Percentiles rank a stretch among this genome's conserved stretches.
These are phyloP conservation scores for barrel medic (Medicago truncatula) DNA, from an alignment of 306 rosid genomes.

Conservation along the genomic window DNA sequence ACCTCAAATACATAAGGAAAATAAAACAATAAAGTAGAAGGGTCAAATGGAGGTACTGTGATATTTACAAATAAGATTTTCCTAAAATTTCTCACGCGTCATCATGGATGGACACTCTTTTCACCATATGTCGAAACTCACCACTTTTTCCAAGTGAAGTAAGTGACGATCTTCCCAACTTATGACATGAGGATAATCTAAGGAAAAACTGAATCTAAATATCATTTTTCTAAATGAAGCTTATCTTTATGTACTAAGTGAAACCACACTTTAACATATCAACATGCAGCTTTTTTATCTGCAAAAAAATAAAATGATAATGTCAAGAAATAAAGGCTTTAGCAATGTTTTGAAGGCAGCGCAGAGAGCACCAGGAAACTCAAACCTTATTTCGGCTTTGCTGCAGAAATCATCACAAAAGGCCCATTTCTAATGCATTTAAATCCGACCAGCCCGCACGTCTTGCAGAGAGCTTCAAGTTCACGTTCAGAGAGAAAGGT, in stretches of 20 bases:
- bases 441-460: slow-evolving; percentile 70
- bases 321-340: slow-evolving; percentile 18
- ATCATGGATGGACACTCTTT: slow-evolving; percentile 7
- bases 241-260: not conserved
- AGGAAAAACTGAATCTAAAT: slow-evolving; percentile 3
- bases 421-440: slow-evolving; percentile 64
- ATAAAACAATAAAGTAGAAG: not conserved
- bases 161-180: not conserved
- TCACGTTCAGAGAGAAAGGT: slow-evolving; percentile 66
- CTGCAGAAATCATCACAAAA: slow-evolving; percentile 85
- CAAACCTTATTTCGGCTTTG: slow-evolving; percentile 62
- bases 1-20: slow-evolving; percentile 23
- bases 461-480: slow-evolving; percentile 80
- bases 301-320: not conserved
- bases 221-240: slow-evolving; percentile 23
- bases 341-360: slow-evolving; percentile 28
- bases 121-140: not conserved
- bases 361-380: slow-evolving; percentile 38
- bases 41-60: slow-evolving; percentile 10
- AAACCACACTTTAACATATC: slow-evolving; percentile 9
- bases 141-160: not conserved
- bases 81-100: slow-evolving; percentile 1
- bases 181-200: slow-evolving; percentile 8
- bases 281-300: not conserved
- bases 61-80: slow-evolving; percentile 1